Base-by-base conservation (phyloP, 2,329 filamentous ascomycete genomes). In the Colletotrichum orchidophilum region DNA sequence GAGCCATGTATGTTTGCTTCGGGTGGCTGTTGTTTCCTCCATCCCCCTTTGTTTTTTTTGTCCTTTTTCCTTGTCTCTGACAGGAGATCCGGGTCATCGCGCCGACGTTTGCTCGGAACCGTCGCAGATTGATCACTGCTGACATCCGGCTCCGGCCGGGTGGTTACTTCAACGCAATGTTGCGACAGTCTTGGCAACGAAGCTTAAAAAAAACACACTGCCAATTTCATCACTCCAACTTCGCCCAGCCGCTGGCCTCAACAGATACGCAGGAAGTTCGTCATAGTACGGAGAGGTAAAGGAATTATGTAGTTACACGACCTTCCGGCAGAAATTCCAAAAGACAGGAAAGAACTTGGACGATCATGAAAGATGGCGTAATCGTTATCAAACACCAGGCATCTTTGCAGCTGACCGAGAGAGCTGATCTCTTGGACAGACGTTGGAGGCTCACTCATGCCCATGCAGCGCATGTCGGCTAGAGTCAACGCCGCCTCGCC, bases 11-110 rank as follows among this genome's bases (percentile, higher is more conserved):
- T 46, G 39, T 21, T 46, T 46, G 39, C 39, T 46, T 18, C 39
- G 39, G 18, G 39, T 46, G 39, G 39, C 39, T 46, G 18, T 7
- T 46, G n/a, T n/a, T 21, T 46, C 18, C 21, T 46, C 21, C 39
- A 46, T 46, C 15, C 7, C 21, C 39, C 11, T 46, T 9, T 5
- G 8, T 46, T 5, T 5, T 39, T 46, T 46, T 4, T 11, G 4
- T 24, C 21, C 11, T 27, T 33, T 39, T 60, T 15, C 33, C 18
- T 26, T 24, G 15, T n/a, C n/a, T n/a, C n/a, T n/a, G 53, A 65
- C 66, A 53, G 61, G 53, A 65, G 46, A 50, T 31, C 61, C 63
- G 67, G 63, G 18, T 66, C 55, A 27, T 52, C 29, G 35, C 33
- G 49, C 63, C 50, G 57, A 57, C 9, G 6, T 39, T 39, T 50